Evolutionary conservation across 805 yeast genomes (phyloP).

Genomic region (Tetrapisispora iriomotensis): DNA sequence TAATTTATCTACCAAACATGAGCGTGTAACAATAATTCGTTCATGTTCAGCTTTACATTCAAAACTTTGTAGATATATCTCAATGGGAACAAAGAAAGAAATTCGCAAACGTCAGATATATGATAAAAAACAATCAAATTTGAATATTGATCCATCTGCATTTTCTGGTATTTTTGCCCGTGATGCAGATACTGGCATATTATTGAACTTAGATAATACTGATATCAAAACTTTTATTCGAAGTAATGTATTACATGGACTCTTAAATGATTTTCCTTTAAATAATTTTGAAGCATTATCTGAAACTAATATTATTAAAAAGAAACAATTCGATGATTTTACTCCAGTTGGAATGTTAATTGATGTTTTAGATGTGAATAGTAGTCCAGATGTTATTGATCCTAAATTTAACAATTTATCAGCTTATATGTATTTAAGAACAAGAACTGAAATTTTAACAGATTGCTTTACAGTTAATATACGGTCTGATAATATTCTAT

Average conservation of each 20-base stretch:
- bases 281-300: conserved; percentile 19
- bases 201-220: conserved; percentile 35
- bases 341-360: conserved; percentile 55
- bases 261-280: conserved; percentile 62
- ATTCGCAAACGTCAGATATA: background rate
- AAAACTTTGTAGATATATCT: conserved; percentile 51
- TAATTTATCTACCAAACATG: conserved; percentile 45
- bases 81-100: conserved; percentile 31
- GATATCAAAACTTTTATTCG: conserved; percentile 53
- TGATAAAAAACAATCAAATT: conserved; percentile 1
- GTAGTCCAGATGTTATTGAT: conserved; percentile 45
- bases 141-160: conserved; percentile 44
- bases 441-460: conserved; percentile 52
- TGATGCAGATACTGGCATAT: conserved; percentile 48
- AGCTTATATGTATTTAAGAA: conserved; percentile 64
- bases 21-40: conserved; percentile 39
- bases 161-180: conserved; percentile 60
- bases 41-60: conserved; percentile 43
- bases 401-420: conserved; percentile 37
- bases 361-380: conserved; percentile 61
- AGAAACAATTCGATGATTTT: conserved; percentile 18
- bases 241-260: conserved; percentile 60
- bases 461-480: conserved; percentile 72
- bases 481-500: conserved; percentile 44
- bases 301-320: background rate